Evolutionary conservation across 495 filamentous ascomycete genomes (phyloP), one percentile per base, ranked within the genome.

Genomic region (Aspergillus avenaceus): DNA sequence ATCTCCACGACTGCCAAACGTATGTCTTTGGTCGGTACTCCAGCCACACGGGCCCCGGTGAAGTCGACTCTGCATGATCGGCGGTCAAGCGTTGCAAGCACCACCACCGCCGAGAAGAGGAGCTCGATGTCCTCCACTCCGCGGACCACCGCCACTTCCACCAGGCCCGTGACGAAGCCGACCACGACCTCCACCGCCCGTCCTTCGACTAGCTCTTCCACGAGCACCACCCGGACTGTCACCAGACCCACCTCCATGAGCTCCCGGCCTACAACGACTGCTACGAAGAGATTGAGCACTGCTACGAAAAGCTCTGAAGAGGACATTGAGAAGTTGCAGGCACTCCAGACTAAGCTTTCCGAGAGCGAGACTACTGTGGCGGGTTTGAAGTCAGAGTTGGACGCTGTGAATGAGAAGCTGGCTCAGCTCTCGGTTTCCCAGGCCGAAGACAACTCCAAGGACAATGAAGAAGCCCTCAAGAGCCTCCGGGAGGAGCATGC

Each of bases 1-100:
- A 72, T 75, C 45, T 70, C 67, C 16, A 56, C 66, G n/a, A 61
- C 70, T 3, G 69, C 73, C 32, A 77, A 77, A 57, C 67, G 73
- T 27, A 74, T 74, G 71, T 77, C 73, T 7, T 64, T 77, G 40
- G 71, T 59, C 11, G 69, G 71, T 9, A 70, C 58, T 14, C 42
- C 66, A 0, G 60, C 67, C 22, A 67, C 63, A 8, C 62, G 69
- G 1, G 61, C 72, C 2, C 68, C 72, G 1, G 52, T 64, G 26
- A 74, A 66, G 57, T 47, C 72, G 13, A 55, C 67, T 24, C 65
- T 66, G 8, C 22, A 65, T 13, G 70, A 75, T 45, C 66, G 73
- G 12, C 58, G 72, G 47, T 66, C 73, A 22, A 77, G 67, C 54
- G 63, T 74, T 22, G 64, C 64, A n/a, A 59, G 63, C 11, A 63